Evolutionary conservation across 2,329 filamentous ascomycete genomes (phyloP).

Genomic region (Sclerotiophoma versabilis): DNA sequence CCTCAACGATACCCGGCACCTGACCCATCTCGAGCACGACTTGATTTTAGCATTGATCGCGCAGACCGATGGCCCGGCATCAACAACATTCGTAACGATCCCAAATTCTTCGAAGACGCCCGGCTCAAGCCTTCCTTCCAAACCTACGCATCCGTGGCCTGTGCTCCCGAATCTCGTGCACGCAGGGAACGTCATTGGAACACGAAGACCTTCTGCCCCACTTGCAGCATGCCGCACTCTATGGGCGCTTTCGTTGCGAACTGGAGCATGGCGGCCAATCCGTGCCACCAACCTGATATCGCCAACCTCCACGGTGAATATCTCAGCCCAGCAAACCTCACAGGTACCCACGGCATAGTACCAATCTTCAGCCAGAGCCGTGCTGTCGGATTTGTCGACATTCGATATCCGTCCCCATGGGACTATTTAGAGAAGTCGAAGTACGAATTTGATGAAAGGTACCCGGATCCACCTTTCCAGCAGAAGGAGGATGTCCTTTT

Average conservation of each 20-base stretch:
- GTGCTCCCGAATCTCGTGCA: conserved; percentile 67
- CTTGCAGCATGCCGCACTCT: conserved; percentile 70
- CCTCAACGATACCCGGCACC: conserved; percentile 33
- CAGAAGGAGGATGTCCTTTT: conserved; percentile 71
- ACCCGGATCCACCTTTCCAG: conserved; percentile 63
- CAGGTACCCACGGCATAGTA: conserved; percentile 68
- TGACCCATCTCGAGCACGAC: conserved; percentile 28
- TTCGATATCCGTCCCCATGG: conserved; percentile 73
- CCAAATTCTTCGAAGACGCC: conserved; percentile 41
- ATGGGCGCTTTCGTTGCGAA: conserved; percentile 70
- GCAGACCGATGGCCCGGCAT: conserved; percentile 48
- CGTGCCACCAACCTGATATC: conserved; percentile 80
- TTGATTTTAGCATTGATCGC: conserved; percentile 50
- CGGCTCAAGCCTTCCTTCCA: conserved; percentile 51
- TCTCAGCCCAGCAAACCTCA: conserved; percentile 67
- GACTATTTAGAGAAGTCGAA: conserved; percentile 66
- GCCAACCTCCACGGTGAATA: conserved; percentile 77
- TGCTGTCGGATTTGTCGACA: conserved; percentile 75
- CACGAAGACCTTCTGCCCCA: conserved; percentile 67
- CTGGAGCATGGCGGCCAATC: conserved; percentile 70
- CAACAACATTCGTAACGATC: conserved; percentile 34
- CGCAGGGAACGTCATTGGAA: conserved; percentile 69
- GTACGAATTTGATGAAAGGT: conserved; percentile 59
- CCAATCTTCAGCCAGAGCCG: conserved; percentile 81
- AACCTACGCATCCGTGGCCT: conserved; percentile 59